These are phyloP conservation scores for Syncephalastrum sp. DNA, from an alignment of 371 early-diverging fungal genomes.

Conservation along the genomic window DNA sequence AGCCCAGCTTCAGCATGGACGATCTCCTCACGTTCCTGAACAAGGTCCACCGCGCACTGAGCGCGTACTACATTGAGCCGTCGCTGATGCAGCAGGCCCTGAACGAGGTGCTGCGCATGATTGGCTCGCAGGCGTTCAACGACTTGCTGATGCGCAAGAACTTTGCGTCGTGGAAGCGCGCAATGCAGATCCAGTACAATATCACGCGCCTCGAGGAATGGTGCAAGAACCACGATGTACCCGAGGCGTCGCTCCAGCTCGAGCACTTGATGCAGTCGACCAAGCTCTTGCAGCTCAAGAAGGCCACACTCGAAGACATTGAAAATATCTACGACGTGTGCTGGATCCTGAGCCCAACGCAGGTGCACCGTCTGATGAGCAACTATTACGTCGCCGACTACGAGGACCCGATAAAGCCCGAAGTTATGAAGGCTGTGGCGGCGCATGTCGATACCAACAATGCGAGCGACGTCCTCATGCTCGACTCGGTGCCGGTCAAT, in stretches of 20 bases:
- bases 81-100: conserved; percentile 79
- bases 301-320: conserved; percentile 83
- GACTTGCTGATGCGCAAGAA: conserved; percentile 90
- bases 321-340: conserved; percentile 93
- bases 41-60: conserved; percentile 90
- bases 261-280: conserved; percentile 90
- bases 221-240: conserved; percentile 85
- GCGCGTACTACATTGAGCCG: conserved; percentile 91
- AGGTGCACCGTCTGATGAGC: conserved; percentile 89
- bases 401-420: conserved; percentile 84
- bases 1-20: conserved; percentile 84
- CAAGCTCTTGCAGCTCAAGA: conserved; percentile 86
- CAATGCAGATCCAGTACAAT: conserved; percentile 96
- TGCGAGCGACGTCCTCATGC: conserved; percentile 81
- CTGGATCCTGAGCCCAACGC: conserved; percentile 85
- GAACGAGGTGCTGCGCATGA: conserved; percentile 84
- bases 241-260: conserved; percentile 82
- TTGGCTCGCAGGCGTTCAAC: conserved; percentile 93
- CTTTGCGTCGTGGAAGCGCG: conserved; percentile 86
- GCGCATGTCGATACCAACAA: conserved; percentile 84
- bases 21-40: conserved; percentile 88
- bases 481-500: conserved; percentile 83
- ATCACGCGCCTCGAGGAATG: conserved; percentile 92
- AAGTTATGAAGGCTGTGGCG: conserved; percentile 88
- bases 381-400: conserved; percentile 73